Percentiles rank a stretch among this genome's conserved stretches.
Conservation (phyloP, 345 rosid species). For the Salix purpurea region DNA sequence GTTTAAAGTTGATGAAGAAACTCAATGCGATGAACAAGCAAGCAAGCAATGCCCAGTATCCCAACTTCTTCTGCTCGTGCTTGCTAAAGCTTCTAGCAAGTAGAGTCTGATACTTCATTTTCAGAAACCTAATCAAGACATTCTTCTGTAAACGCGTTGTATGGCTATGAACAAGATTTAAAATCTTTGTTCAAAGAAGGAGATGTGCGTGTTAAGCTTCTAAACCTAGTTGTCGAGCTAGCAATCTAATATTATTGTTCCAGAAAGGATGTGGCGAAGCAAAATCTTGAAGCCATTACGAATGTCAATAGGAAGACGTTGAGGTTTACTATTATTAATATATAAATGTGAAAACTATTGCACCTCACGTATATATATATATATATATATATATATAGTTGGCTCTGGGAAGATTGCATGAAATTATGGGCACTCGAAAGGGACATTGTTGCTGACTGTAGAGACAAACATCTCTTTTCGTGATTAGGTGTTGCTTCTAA, state of each 20-base stretch:
- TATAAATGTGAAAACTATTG: not conserved
- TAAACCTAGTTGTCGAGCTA: not conserved
- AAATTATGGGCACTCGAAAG: not conserved
- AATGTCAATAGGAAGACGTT: not conserved
- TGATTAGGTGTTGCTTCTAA: not conserved
- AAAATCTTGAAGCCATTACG: not conserved
- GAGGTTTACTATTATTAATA: not conserved
- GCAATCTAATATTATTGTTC: not conserved
- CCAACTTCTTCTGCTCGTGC: slow-evolving; percentile 58
- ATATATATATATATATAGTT: not conserved
- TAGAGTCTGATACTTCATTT: slow-evolving; percentile 40
- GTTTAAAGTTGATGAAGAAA: slow-evolving; percentile 49
- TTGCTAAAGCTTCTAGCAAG: slow-evolving; percentile 72
- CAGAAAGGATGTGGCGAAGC: not conserved
- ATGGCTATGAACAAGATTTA: not conserved
- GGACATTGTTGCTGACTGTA: not conserved
- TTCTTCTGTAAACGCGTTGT: not conserved
- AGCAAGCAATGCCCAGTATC: slow-evolving; percentile 51
- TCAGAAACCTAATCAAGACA: not conserved
- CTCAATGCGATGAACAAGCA: slow-evolving; percentile 47
- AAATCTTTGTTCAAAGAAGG: too few species aligned
- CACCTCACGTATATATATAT: not conserved
- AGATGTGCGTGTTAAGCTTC: not conserved
- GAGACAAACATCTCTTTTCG: not conserved
- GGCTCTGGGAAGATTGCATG: not conserved